Base-by-base conservation (phyloP, 805 yeast genomes). In the Saccharomycopsis guyanensis region DNA sequence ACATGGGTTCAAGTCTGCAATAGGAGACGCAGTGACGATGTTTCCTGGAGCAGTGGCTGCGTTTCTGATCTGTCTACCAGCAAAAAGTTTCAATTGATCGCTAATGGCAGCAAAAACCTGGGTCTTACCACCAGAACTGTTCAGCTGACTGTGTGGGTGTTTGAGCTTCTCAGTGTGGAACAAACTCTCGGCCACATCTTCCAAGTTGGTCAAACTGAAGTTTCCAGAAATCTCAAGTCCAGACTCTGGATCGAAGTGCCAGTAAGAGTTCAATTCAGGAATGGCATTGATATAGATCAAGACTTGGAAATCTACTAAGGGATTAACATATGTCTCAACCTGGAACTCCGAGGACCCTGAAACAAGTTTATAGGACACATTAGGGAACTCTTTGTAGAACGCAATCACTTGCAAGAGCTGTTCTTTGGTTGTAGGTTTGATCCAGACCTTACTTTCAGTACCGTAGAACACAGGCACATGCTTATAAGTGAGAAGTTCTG, bases 41-140 rank as follows among this genome's bases (percentile, higher is more conserved):
- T 69, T 69, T 33, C 76, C 76, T 0, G 75, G 73, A 1, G 74
- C 70, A 8, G 74, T 70, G 13, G 74, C 76, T 6, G 70, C 74
- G 48, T 71, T 71, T 46, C 76, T 62, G 44, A 71, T 70, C 49
- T 72, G 75, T 31, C 74, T 60, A 1, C 75, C 74, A 0, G 76
- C 76, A 55, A 71, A 71, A 48, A 66, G 62, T 54, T 70, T 69
- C 46, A 71, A 58, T 53, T 71, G 76, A 18, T 61, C 56, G 13
- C 63, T 58, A 31, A 71, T 66, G 12, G 69, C 68, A 13, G 51
- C 42, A 50, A 50, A 71, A 13, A 64, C 65, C 52, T 68, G 71
- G 4, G 66, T 60, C 46, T 52, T 54, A 8, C 58, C 57, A 4
- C 49, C 45, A 23, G 40, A 35, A 18, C 41, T 31, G 20, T 43